Conservation (phyloP, 108 stramenopile species). For the Cyclotella atomus region DNA sequence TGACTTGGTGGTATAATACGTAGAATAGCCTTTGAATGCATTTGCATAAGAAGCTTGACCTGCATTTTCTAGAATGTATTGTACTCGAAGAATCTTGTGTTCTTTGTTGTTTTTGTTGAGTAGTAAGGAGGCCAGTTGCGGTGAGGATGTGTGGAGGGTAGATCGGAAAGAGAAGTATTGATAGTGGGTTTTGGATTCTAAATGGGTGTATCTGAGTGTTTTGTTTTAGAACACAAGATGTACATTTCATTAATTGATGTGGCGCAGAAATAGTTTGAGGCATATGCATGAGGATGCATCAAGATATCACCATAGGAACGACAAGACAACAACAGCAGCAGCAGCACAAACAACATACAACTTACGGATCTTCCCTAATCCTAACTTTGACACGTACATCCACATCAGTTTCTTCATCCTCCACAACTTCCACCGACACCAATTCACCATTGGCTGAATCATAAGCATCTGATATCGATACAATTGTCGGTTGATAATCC, state of each 20-base stretch:
- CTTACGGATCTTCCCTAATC: slow-evolving; percentile 66
- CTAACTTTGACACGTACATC: slow-evolving; percentile 51
- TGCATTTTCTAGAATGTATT: slow-evolving; percentile 75
- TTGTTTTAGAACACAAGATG: too few relatives aligned
- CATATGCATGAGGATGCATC: too few relatives aligned
- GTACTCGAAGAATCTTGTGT: slow-evolving; percentile 50
- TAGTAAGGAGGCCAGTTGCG: slow-evolving; percentile 3
- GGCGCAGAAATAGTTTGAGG: too few relatives aligned
- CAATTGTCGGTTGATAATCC: neutral
- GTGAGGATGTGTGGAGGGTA: slow-evolving; percentile 13
- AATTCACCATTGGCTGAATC: slow-evolving; percentile 82
- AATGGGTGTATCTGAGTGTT: slow-evolving; percentile 55
- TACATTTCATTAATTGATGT: neutral
- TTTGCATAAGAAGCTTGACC: slow-evolving; percentile 60
- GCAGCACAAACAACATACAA: too few relatives aligned
- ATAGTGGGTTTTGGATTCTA: slow-evolving; percentile 68
- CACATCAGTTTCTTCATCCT: slow-evolving; percentile 15
- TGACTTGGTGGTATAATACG: slow-evolving; percentile 51
- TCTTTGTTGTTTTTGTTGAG: slow-evolving; percentile 37
- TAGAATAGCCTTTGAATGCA: slow-evolving; percentile 63
- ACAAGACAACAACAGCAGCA: too few relatives aligned
- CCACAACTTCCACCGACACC: slow-evolving; percentile 13
- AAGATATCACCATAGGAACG: too few relatives aligned
- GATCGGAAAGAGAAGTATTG: slow-evolving; percentile 74
- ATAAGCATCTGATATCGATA: slow-evolving; percentile 69